Evolutionary conservation across 768 basidiomycete species (phyloP).

Genomic region (Gymnopilus dilepis): DNA sequence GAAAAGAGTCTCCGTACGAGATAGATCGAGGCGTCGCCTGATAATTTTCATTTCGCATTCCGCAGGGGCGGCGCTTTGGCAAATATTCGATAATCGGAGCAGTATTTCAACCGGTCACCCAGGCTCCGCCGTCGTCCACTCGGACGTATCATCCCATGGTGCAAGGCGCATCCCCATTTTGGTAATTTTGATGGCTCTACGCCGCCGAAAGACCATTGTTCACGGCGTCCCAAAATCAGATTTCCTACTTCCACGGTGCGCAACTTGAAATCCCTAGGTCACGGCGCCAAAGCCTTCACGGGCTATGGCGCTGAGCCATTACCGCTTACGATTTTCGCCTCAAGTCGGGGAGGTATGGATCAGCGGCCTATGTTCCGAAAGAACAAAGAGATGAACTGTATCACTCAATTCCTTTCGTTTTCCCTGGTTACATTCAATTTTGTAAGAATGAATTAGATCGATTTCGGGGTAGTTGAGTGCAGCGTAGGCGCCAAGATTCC

Average conservation of each 20-base stretch:
- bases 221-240: conserved; percentile 4
- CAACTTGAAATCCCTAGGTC: neutral
- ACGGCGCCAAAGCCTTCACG: neutral
- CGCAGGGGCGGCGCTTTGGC: neutral
- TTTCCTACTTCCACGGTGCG: conserved; percentile 1
- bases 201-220: conserved; percentile 4
- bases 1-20: neutral
- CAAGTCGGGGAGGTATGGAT: conserved; percentile 4
- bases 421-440: neutral
- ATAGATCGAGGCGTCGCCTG: neutral
- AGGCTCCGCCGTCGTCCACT: conserved; percentile 2
- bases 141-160: conserved; percentile 11
- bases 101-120: conserved; percentile 7
- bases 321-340: conserved; percentile 6
- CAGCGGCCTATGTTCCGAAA: neutral
- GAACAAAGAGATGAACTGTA: neutral
- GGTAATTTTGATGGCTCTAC: conserved; percentile 10
- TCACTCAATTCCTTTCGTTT: neutral
- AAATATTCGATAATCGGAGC: conserved; percentile 8
- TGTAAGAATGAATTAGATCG: neutral
- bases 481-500: neutral
- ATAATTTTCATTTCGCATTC: neutral
- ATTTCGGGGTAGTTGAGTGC: neutral
- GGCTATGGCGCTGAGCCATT: neutral
- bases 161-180: conserved; percentile 8